Base-by-base conservation (phyloP, 176 grass and related monocot genomes). In the Coix lacrymajobi region DNA sequence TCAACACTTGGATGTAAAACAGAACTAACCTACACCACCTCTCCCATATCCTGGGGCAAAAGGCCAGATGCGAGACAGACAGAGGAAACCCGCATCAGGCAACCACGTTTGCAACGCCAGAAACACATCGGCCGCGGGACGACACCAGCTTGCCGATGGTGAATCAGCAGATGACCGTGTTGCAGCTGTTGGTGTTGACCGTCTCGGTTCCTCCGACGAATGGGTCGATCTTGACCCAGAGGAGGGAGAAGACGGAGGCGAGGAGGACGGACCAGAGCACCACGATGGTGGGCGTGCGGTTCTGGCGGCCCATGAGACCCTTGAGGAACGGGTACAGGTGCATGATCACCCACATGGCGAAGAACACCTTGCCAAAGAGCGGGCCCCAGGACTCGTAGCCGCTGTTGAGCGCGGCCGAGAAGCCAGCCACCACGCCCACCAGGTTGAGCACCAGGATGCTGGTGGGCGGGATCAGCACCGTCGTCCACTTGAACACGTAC, bases 301-400 rank as follows among this genome's bases (percentile, higher is more conserved):
- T 98, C 88, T 98, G 96, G 54, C 85, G 86, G 56, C 96, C 96
- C 92, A 98, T 98, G 81, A 95, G 92, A 31, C 96, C 92, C 81
- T 98, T 98, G 73, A 98, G 88, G 92, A 98, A 98, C 14, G 92
- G 96, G 88, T 98, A 98, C 71, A 98, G 46, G 87, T 98, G 96
- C 73, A 98, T 84, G 71, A 98, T 98, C 84, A 98, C 96, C 96
- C 96, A 98, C 89, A 98, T 76, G 57, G 96, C 37, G 71, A 98
- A 98, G 89, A 98, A 98, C 52, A 98, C 92, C 87, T 98, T 98
- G 62, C 96, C 96, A 20, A 95, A 98, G n/a, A 98, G 92, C 3
- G 96, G 96, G 2, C 96, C 96, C 92, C 96, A 98, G 15, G 90
- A 87, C 84, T 98, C 92, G 26, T 98, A 98, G 7, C 96, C 96